Evolutionary conservation across 345 rosid species (phyloP).

Genomic region (Clausena lansium): DNA sequence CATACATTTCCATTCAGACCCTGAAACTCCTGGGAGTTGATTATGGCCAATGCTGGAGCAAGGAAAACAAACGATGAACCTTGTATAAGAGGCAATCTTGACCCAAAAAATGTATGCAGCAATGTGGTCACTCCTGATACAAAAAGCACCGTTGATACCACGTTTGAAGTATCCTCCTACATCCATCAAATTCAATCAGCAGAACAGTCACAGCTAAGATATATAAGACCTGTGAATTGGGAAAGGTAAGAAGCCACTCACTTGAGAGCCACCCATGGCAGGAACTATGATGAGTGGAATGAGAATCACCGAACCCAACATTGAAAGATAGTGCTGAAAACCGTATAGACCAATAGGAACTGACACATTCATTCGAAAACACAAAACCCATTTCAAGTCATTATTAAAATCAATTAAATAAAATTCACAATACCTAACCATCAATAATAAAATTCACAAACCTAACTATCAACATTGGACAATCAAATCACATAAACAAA

Average conservation of each 20-base stretch:
- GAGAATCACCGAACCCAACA: slow-evolving; percentile 85
- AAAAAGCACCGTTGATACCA: slow-evolving; percentile 87
- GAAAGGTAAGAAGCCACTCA: slow-evolving; percentile 39
- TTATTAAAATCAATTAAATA: background rate
- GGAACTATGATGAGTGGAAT: slow-evolving; percentile 95
- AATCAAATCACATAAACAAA: background rate
- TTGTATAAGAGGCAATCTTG: slow-evolving; percentile 93
- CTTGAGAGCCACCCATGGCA: slow-evolving; percentile 95
- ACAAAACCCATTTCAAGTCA: slow-evolving; percentile 2
- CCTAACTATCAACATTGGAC: too few species aligned
- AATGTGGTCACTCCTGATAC: slow-evolving; percentile 85
- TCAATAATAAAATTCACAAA: too few species aligned
- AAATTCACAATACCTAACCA: background rate
- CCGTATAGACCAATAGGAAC: slow-evolving; percentile 95
- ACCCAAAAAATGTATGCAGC: slow-evolving; percentile 83
- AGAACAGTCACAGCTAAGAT: slow-evolving; percentile 3
- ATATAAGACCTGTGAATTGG: background rate
- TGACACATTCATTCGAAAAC: slow-evolving; percentile 35
- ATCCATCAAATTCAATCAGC: slow-evolving; percentile 42
- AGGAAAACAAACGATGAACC: slow-evolving; percentile 92
- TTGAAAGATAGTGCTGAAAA: slow-evolving; percentile 88
- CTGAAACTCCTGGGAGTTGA: slow-evolving; percentile 89
- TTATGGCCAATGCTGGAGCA: slow-evolving; percentile 85
- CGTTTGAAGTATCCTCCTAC: slow-evolving; percentile 85
- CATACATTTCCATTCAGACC: slow-evolving; percentile 89